Conservation (phyloP, 1,139 yeast species). For the Nakaseomyces glabratus region DNA sequence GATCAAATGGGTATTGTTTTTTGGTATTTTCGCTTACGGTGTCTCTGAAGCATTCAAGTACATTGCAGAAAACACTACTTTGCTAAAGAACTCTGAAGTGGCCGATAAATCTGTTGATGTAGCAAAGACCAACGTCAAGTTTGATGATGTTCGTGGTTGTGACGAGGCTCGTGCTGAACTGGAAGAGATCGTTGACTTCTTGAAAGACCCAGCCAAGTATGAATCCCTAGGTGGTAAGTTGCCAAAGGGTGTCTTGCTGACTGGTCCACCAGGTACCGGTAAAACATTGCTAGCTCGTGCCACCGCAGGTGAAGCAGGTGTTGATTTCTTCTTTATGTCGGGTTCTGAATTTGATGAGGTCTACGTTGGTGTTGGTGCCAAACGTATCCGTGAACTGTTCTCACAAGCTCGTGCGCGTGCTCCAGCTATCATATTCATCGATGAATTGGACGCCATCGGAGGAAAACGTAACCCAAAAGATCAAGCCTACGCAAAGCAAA, state of each 20-base stretch:
- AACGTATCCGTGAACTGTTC: constrained; percentile 89
- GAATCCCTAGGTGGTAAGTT: constrained; percentile 95
- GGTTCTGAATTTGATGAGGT: constrained; percentile 98
- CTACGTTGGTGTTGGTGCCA: constrained; percentile 98
- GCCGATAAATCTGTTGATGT: constrained; percentile 76
- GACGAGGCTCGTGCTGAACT: constrained; percentile 97
- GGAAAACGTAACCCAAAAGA: constrained; percentile 95
- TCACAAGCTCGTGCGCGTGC: constrained; percentile 89
- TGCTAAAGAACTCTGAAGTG: constrained; percentile 67
- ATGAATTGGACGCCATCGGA: constrained; percentile 97
- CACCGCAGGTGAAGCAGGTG: constrained; percentile 99
- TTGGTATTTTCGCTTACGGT: constrained; percentile 65
- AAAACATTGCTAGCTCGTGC: constrained; percentile 95
- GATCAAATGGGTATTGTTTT: constrained; percentile 82
- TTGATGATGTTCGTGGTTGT: constrained; percentile 92
- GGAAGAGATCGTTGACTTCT: constrained; percentile 92
- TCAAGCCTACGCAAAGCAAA: constrained; percentile 96
- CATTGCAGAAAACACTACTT: constrained; percentile 75
- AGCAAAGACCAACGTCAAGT: constrained; percentile 76
- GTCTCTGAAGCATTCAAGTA: constrained; percentile 68
- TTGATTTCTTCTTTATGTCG: constrained; percentile 95
- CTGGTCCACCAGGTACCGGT: constrained; percentile 99
- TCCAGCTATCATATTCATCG: constrained; percentile 94
- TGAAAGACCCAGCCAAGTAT: constrained; percentile 91
- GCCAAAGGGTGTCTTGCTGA: constrained; percentile 91